These are phyloP conservation scores for Apiosordaria backusii DNA, from an alignment of 495 filamentous ascomycete genomes.

Conservation along the genomic window DNA sequence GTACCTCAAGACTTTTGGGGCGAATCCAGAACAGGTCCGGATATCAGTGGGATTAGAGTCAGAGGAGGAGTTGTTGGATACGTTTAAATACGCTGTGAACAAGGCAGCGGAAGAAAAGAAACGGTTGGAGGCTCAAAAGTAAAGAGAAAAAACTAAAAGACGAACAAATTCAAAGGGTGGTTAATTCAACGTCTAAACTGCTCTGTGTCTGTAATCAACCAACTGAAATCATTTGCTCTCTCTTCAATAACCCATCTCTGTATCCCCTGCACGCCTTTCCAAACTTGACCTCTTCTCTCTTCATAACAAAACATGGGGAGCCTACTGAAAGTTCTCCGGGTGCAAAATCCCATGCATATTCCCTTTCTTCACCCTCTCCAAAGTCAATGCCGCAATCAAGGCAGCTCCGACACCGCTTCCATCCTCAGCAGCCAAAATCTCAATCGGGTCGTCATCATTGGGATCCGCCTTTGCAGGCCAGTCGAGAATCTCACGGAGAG, in stretches of 20 bases:
- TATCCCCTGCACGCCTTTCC: not conserved
- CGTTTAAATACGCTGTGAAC: conserved; percentile 32
- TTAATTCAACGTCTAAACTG: not conserved
- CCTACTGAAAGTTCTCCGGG: conserved; percentile 56
- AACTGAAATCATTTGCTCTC: not conserved
- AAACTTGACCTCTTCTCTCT: too few relatives aligned
- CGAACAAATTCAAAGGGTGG: not conserved
- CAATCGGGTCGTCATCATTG: conserved; percentile 74
- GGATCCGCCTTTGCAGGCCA: conserved; percentile 65
- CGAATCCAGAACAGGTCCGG: conserved; percentile 34
- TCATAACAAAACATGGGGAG: too few relatives aligned
- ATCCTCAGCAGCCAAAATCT: conserved; percentile 85
- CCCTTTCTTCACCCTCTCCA: conserved; percentile 78
- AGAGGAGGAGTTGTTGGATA: conserved; percentile 33
- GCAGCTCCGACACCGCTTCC: conserved; percentile 95
- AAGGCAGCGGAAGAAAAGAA: conserved; percentile 9
- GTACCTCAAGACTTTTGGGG: conserved; percentile 31
- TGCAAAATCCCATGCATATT: conserved; percentile 76
- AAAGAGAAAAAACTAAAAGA: not conserved
- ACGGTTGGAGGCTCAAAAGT: not conserved
- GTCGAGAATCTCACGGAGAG: conserved; percentile 89
- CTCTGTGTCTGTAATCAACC: not conserved
- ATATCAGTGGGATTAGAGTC: conserved; percentile 44
- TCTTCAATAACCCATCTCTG: too few relatives aligned
- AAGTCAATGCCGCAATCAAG: conserved; percentile 85